A percentile compares a stretch with the other conserved stretches of the same genome.
These are phyloP conservation scores for Lipomyces yamadae DNA, from an alignment of 805 yeast species.

Conservation along the genomic window DNA sequence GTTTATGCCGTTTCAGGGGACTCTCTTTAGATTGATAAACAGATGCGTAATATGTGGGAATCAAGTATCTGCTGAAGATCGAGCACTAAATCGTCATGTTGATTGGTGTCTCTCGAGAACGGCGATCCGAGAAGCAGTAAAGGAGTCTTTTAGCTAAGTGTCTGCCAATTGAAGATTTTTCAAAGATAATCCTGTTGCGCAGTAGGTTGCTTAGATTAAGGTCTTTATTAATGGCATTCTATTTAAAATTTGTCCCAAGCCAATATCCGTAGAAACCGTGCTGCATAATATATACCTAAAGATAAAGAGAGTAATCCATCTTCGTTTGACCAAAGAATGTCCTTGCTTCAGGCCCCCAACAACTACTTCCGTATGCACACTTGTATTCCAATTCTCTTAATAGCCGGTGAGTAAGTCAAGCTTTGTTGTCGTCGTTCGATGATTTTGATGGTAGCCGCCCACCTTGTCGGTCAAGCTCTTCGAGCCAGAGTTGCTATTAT, in stretches of 20 bases:
- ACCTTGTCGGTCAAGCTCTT: slow-evolving; percentile 57
- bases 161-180: background rate
- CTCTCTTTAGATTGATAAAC: slow-evolving; percentile 80
- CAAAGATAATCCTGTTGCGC: background rate
- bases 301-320: background rate
- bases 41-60: slow-evolving; percentile 61
- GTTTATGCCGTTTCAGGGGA: slow-evolving; percentile 68
- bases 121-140: slow-evolving; percentile 36
- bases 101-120: slow-evolving; percentile 39
- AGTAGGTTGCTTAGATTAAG: background rate
- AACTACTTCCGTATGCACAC: background rate
- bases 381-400: background rate
- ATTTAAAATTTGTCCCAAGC: background rate
- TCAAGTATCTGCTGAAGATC: slow-evolving; percentile 20
- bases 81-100: slow-evolving; percentile 35
- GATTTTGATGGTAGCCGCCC: background rate
- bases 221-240: background rate
- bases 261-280: background rate
- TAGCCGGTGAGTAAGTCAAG: background rate
- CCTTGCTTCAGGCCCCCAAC: background rate
- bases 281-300: background rate
- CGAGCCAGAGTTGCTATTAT: slow-evolving; percentile 73
- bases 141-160: slow-evolving; percentile 22
- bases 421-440: background rate
- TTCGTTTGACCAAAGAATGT: background rate